phyloP scores from a whole-genome alignment of 306 rosid genomes.

The Gynostemma pentaphyllum region DNA sequence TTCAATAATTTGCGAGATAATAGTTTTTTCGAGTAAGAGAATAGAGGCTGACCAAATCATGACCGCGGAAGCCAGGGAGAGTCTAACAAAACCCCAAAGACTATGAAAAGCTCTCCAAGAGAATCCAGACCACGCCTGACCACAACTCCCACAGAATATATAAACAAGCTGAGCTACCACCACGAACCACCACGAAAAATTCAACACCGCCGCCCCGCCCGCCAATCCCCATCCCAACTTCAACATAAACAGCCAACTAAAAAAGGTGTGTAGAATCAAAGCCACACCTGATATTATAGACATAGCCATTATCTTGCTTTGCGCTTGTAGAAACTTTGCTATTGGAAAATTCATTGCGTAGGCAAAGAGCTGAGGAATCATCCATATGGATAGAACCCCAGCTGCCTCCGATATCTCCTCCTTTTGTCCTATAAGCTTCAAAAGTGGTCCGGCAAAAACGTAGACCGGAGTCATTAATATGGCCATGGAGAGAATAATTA shows the following conservation, averaged over 20 bases:
- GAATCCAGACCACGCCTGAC: conserved; percentile 70
- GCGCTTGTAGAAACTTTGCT: conserved; percentile 72
- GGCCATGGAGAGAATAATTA: conserved; percentile 43
- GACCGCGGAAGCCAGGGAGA: conserved; percentile 67
- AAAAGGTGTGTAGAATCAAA: conserved; percentile 42
- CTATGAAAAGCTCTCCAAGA: conserved; percentile 53
- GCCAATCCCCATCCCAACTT: conserved; percentile 50
- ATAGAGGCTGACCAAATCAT: conserved; percentile 57
- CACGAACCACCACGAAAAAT: conserved; percentile 67
- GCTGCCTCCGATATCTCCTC: conserved; percentile 54
- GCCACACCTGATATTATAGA: conserved; percentile 49
- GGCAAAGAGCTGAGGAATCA: conserved; percentile 88
- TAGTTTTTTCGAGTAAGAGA: background rate
- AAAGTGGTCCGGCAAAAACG: conserved; percentile 40
- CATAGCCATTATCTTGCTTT: conserved; percentile 88
- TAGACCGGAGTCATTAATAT: conserved; percentile 27
- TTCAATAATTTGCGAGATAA: too few species aligned
- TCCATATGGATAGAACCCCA: conserved; percentile 56
- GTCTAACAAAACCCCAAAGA: conserved; percentile 56
- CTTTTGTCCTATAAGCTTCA: conserved; percentile 54
- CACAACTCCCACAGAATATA: conserved; percentile 46
- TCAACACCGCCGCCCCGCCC: conserved; percentile 64
- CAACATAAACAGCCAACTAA: conserved; percentile 72
- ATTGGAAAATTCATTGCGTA: conserved; percentile 68
- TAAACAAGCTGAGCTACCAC: conserved; percentile 52